Conservation (phyloP, 1,284 basidiomycete species). For the Trametes polyzona region DNA sequence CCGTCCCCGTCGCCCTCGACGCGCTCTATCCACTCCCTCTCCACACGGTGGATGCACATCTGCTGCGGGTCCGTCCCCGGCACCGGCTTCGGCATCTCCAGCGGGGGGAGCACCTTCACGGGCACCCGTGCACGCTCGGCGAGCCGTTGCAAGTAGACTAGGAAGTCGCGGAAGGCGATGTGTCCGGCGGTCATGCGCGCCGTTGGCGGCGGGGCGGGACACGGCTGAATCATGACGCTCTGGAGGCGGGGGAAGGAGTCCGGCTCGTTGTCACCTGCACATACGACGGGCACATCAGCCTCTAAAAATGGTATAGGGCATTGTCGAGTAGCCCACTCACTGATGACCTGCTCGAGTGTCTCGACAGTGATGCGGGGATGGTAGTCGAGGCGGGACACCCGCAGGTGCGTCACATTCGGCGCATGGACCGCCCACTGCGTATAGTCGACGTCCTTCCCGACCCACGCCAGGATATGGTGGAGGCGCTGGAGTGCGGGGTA, state of each 20-base stretch:
- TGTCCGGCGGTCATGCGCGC: constrained; percentile 3
- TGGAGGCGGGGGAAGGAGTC: constrained; percentile 18
- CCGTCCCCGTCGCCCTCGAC: constrained; percentile 7
- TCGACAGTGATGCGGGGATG: constrained; percentile 19
- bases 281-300: no score
- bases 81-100: constrained; percentile 7
- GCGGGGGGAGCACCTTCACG: constrained; percentile 18
- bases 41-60: constrained; percentile 14
- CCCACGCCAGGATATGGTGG: constrained; percentile 20
- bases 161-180: constrained; percentile 19
- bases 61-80: constrained; percentile 12
- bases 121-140: constrained; percentile 16
- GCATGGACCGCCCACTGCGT: constrained; percentile 21
- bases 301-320: no score
- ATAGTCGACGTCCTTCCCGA: constrained; percentile 23
- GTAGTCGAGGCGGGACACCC: constrained; percentile 20
- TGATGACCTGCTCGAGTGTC: constrained; percentile 16
- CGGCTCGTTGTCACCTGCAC: background rate
- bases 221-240: constrained; percentile 20
- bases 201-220: constrained; percentile 6
- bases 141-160: constrained; percentile 6
- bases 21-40: constrained; percentile 11
- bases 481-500: constrained; percentile 23
- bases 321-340: background rate
- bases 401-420: constrained; percentile 22